Percentiles rank a stretch among this genome's conserved stretches.
Conservation (phyloP, 768 basidiomycete genomes). For the Trametes meyenii region DNA sequence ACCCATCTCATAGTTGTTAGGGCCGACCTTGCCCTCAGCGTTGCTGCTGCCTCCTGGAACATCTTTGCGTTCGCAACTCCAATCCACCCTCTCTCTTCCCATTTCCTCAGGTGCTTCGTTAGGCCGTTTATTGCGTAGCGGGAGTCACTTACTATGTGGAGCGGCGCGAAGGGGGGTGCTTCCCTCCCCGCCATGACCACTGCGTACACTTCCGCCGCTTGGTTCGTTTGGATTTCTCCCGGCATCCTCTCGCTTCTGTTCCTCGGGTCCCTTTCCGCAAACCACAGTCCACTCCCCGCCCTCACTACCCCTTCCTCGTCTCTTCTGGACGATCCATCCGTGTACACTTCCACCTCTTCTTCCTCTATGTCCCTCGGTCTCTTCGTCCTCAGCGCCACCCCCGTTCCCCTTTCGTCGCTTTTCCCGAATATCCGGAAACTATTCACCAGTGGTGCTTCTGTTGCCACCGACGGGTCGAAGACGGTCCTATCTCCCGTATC, state of each 20-base stretch:
- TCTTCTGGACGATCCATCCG: not conserved
- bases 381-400: not conserved
- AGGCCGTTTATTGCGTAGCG: conserved; percentile 23
- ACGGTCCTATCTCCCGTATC: not conserved
- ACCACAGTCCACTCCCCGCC: not conserved
- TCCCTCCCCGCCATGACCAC: conserved; percentile 7
- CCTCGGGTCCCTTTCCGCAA: not conserved
- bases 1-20: not conserved
- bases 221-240: not conserved
- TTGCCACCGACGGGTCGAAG: not conserved
- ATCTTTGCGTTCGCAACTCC: no score
- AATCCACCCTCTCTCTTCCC: conserved; percentile 14
- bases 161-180: not conserved
- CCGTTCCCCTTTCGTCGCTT: no score
- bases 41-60: no score
- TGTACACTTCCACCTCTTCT: not conserved
- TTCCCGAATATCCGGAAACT: not conserved
- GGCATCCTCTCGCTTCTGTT: not conserved
- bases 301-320: not conserved
- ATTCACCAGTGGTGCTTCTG: not conserved
- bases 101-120: conserved; percentile 21
- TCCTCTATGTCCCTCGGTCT: not conserved
- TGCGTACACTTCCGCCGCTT: conserved; percentile 23
- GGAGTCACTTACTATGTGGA: conserved; percentile 23
- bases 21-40: not conserved